These are phyloP conservation scores for Knufia fluminis DNA, from an alignment of 2,329 filamentous ascomycete genomes.

Conservation along the genomic window DNA sequence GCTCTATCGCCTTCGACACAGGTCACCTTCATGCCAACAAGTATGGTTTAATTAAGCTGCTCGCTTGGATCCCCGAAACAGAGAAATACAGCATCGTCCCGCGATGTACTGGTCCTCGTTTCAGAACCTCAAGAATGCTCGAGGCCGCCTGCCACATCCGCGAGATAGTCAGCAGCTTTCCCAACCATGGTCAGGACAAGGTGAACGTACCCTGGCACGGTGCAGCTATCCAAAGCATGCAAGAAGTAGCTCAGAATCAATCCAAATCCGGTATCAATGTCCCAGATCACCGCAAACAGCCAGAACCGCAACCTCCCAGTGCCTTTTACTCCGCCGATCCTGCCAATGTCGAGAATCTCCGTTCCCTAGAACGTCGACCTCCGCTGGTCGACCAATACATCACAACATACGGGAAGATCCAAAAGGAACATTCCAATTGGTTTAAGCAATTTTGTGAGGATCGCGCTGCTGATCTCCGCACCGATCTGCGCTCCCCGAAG, in stretches of 20 bases:
- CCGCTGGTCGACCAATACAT: background rate
- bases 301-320: background rate
- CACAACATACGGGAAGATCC: background rate
- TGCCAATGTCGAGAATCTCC: background rate
- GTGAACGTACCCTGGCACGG: background rate
- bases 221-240: slow-evolving; percentile 4
- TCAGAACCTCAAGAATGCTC: slow-evolving; percentile 14
- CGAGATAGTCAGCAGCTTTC: slow-evolving; percentile 14
- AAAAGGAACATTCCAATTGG: background rate
- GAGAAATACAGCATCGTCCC: slow-evolving; percentile 56
- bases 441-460: background rate
- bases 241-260: background rate
- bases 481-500: too few species aligned
- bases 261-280: background rate
- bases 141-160: slow-evolving; percentile 15
- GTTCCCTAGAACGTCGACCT: background rate
- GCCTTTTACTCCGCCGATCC: background rate
- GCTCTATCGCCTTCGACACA: slow-evolving; percentile 42
- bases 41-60: slow-evolving; percentile 70
- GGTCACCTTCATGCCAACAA: slow-evolving; percentile 54
- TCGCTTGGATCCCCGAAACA: slow-evolving; percentile 59
- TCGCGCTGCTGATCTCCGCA: too few species aligned
- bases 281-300: slow-evolving; percentile 1
- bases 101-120: slow-evolving; percentile 46
- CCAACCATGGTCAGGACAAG: background rate